Evolutionary conservation across 176 grass and related monocot species (phyloP).

Genomic region (Oropetium thomaeum): DNA sequence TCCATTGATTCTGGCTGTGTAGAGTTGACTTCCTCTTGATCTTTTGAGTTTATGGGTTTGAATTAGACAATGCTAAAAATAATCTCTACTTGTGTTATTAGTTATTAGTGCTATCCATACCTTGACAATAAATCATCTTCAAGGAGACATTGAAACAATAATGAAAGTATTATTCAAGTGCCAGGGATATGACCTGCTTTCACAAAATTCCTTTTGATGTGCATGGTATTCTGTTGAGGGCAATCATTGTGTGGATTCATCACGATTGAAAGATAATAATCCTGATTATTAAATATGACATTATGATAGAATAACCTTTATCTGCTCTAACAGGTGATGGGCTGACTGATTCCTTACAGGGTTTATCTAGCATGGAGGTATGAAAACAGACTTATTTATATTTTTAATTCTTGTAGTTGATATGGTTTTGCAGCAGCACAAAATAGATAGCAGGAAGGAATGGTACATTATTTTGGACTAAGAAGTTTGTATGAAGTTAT

Average conservation of each 20-base stretch:
- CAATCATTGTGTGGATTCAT: neutral
- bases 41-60: neutral
- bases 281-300: neutral
- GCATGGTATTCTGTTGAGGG: neutral
- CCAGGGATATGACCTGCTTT: neutral
- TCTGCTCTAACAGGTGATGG: constrained; percentile 63
- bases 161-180: neutral
- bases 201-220: neutral
- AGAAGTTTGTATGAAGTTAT: neutral
- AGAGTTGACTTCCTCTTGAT: neutral
- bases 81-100: neutral
- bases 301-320: constrained; percentile 16
- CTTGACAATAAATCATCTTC: constrained; percentile 4
- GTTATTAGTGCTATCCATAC: neutral
- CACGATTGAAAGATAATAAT: neutral
- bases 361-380: constrained; percentile 94
- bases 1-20: neutral
- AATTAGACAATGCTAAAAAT: neutral
- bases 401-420: neutral
- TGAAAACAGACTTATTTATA: constrained; percentile 17
- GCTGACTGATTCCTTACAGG: constrained; percentile 78
- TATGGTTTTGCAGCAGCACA: neutral
- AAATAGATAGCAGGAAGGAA: neutral
- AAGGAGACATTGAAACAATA: neutral
- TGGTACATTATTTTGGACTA: neutral